Evolutionary conservation across 192 early-diverging fungal species (phyloP).

Genomic region (Tieghemiomyces parasiticus): DNA sequence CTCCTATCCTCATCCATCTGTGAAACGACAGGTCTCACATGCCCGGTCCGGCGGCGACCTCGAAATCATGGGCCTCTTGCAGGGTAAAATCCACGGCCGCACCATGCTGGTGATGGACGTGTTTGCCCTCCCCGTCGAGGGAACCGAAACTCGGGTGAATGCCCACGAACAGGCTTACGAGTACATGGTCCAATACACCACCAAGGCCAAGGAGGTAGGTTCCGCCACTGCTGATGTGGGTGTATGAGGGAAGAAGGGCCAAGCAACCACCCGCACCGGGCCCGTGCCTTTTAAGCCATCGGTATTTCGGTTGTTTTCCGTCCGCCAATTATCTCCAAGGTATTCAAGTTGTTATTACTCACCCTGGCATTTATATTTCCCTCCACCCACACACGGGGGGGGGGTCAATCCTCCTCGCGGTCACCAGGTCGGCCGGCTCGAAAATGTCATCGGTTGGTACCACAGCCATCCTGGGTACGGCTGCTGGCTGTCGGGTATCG

Average conservation of each 20-base stretch:
- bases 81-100: conserved; percentile 76
- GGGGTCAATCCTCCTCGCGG: too few species aligned
- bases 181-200: conserved; percentile 92
- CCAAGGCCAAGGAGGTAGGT: conserved; percentile 67
- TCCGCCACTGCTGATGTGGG: too few species aligned
- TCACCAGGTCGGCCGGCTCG: conserved; percentile 78
- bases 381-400: too few species aligned
- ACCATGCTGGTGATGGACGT: conserved; percentile 94
- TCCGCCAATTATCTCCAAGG: too few species aligned
- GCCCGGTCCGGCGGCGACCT: conserved; percentile 92
- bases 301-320: too few species aligned
- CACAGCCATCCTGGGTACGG: conserved; percentile 99
- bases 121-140: conserved; percentile 95
- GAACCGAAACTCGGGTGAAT: conserved; percentile 94
- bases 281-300: too few species aligned
- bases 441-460: conserved; percentile 97
- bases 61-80: conserved; percentile 98
- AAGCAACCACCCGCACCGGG: too few species aligned
- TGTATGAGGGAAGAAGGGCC: too few species aligned
- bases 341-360: too few species aligned
- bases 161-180: conserved; percentile 87
- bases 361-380: too few species aligned
- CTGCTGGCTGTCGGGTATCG: conserved; percentile 98
- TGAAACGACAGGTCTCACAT: conserved; percentile 61
- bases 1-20: not conserved